Evolutionary conservation across 768 basidiomycete genomes (phyloP).

Genomic region (Calocera cornea): DNA sequence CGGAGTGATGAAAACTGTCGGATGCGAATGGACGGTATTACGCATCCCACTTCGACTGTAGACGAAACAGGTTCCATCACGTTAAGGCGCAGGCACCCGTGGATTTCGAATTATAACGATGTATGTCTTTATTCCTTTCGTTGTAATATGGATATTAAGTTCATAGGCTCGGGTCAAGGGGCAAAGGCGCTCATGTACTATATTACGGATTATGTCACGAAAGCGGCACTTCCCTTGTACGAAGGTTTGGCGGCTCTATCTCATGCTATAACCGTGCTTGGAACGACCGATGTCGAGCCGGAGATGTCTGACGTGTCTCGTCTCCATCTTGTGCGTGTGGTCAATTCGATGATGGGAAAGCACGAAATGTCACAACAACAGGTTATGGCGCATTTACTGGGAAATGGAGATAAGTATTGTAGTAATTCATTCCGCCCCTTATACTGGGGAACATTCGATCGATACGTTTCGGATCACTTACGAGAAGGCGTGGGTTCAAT

Average conservation of each 20-base stretch:
- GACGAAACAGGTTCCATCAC: conserved; percentile 12
- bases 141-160: conserved; percentile 39
- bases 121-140: conserved; percentile 26
- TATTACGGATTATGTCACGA: conserved; percentile 40
- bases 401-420: conserved; percentile 27
- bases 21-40: not conserved
- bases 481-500: not conserved
- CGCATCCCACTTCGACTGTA: not conserved
- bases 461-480: conserved; percentile 15
- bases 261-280: conserved; percentile 10
- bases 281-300: conserved; percentile 15
- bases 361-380: conserved; percentile 32
- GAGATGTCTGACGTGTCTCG: conserved; percentile 24
- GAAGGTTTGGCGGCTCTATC: not conserved
- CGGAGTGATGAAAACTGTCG: not conserved
- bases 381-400: conserved; percentile 27
- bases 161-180: conserved; percentile 29
- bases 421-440: conserved; percentile 27
- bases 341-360: conserved; percentile 26
- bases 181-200: conserved; percentile 36
- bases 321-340: conserved; percentile 22
- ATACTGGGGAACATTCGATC: conserved; percentile 28
- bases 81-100: conserved; percentile 26
- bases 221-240: conserved; percentile 22
- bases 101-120: conserved; percentile 34